phyloP scores from a whole-genome alignment of 1,139 yeast genomes.

The Groenewaldozyma auringiensis region DNA sequence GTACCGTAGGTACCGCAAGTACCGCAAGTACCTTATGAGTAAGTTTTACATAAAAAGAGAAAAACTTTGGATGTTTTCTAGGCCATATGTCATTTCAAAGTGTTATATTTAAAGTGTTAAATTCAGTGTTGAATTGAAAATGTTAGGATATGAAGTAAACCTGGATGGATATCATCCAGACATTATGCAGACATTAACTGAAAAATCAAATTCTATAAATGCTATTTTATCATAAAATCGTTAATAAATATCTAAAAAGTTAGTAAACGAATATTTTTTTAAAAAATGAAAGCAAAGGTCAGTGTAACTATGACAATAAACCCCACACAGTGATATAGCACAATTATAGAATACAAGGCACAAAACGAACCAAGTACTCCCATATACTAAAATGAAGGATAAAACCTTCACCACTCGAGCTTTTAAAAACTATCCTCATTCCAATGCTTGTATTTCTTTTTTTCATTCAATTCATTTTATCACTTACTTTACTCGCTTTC shows the following conservation, averaged over 20 bases:
- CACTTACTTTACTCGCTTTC: not conserved
- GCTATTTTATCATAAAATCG: too few relatives aligned
- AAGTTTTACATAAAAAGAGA: slow-evolving; percentile 3
- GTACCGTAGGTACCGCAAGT: slow-evolving; percentile 6
- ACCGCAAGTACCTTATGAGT: slow-evolving; percentile 2
- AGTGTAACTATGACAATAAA: slow-evolving; percentile 52
- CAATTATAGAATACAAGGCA: not conserved
- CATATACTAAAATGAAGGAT: not conserved
- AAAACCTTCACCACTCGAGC: not conserved
- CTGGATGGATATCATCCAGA: too few relatives aligned
- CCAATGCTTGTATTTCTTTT: slow-evolving; percentile 6
- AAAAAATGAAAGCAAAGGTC: slow-evolving; percentile 24
- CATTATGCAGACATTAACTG: too few relatives aligned
- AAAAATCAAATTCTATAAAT: too few relatives aligned
- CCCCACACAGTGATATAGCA: slow-evolving; percentile 36
- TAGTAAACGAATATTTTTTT: too few relatives aligned
- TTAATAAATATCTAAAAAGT: too few relatives aligned
- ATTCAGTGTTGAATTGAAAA: too few relatives aligned
- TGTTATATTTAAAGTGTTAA: too few relatives aligned
- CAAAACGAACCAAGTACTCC: not conserved
- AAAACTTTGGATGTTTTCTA: too few relatives aligned
- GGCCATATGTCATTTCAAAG: too few relatives aligned
- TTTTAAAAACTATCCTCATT: slow-evolving; percentile 16
- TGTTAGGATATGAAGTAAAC: too few relatives aligned
- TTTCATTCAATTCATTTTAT: not conserved